Base-by-base conservation (phyloP, 345 rosid species). In the Ailanthus altissimus region DNA sequence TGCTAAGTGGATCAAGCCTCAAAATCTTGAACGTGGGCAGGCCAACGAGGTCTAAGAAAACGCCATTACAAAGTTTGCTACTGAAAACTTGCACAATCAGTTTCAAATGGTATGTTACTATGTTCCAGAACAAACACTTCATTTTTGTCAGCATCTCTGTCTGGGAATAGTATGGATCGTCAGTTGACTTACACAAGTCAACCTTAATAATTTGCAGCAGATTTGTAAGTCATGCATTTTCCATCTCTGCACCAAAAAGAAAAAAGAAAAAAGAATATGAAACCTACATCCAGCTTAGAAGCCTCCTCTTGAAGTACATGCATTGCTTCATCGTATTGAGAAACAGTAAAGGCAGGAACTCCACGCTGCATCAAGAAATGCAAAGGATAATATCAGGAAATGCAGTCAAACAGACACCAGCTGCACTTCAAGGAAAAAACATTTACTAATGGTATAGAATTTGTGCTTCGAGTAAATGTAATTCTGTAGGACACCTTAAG, bases 311-410 rank as follows among this genome's bases (percentile, higher is more conserved):
- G 90, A 82, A 96, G 98, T 74, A 92, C 98, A 84, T 23, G 63
- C 97, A 92, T 96, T 75, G 99, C 98, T 88, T 96, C 99, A 76
- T 87, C 95, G 72, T 93, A 97, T 83, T 96, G 99, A 78, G 93
- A 85, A 76, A 87, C 99, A n/a, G 99, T 91, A 81, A 88, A 92
- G 50, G 98, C 94, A 16, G 98, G 98, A 70, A 96, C 85, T 43
- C 89, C 91, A 72, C 51, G 83, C 99, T 96, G 90, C 83, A 82
- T 42, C 6, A 69, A 5, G 81, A 69, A 53, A 53, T 21, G 47
- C 1, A 26, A 8, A 12, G 51, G 43, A n/a, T 80, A 67, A 70
- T 2, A 62, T 42, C 46, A 47, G 62, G 18, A 36, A 47, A 23
- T 20, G 51, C 3, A 32, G 3, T 32, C 2, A 32, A 5, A 15